phyloP scores from a whole-genome alignment of 352 stramenopile genomes.

The Phytophthora megakarya region DNA sequence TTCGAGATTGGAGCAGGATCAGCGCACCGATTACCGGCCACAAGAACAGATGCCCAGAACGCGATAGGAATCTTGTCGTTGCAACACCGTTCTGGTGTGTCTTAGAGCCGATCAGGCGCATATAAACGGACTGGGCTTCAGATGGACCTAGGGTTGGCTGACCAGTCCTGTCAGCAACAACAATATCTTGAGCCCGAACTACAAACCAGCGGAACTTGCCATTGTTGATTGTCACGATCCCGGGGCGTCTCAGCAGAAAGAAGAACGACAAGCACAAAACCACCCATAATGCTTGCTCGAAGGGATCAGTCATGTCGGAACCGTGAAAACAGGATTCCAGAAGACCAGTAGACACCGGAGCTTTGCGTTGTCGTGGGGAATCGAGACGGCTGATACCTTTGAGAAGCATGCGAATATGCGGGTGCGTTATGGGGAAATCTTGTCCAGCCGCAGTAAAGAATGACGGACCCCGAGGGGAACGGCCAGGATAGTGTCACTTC shows the following conservation, averaged over 20 bases:
- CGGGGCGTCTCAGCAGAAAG: neutral
- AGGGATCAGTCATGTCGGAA: conserved; percentile 1
- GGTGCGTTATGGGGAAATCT: no score
- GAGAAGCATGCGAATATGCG: no score
- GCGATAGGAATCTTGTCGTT: neutral
- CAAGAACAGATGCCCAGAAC: neutral
- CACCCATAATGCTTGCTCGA: conserved; percentile 1
- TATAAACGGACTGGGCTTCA: neutral
- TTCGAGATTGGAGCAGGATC: neutral
- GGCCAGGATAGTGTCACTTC: no score
- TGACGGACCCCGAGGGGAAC: no score
- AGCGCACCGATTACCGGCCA: neutral
- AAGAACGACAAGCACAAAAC: conserved; percentile 5
- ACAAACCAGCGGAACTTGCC: conserved; percentile 1
- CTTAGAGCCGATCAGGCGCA: neutral
- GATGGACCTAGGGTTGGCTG: neutral
- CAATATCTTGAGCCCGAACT: neutral
- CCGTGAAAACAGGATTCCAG: conserved; percentile 5
- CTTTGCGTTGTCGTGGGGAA: no score
- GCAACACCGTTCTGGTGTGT: neutral
- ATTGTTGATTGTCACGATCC: neutral
- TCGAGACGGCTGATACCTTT: no score
- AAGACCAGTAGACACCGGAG: no score
- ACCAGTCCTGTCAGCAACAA: neutral
- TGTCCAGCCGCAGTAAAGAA: no score